Conservation (phyloP, 805 yeast species). For the Lipomyces starkeyi region DNA sequence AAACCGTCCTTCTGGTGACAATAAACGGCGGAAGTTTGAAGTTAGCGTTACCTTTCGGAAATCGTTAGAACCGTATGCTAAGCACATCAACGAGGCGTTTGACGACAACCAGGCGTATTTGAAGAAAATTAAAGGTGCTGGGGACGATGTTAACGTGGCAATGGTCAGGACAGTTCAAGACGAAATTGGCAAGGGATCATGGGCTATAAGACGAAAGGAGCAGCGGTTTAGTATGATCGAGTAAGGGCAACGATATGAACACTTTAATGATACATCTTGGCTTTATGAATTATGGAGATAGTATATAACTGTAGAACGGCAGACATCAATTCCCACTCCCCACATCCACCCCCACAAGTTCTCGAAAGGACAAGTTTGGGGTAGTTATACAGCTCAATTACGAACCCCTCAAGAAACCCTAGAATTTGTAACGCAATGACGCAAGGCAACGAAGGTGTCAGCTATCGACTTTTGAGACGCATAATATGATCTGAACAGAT, state of each 20-base stretch:
- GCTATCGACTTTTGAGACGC: not conserved
- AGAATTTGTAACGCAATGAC: too few relatives aligned
- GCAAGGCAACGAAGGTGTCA: too few relatives aligned
- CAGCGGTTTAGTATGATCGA: not conserved
- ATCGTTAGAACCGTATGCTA: conserved; percentile 20
- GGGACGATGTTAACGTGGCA: not conserved
- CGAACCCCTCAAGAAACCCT: too few relatives aligned
- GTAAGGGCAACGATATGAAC: not conserved
- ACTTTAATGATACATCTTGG: not conserved
- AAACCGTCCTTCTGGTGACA: not conserved
- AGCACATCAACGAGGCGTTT: conserved; percentile 20
- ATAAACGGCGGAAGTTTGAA: conserved; percentile 1
- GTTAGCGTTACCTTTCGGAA: conserved; percentile 13
- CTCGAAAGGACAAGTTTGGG: too few relatives aligned
- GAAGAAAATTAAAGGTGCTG: not conserved
- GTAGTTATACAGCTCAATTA: too few relatives aligned
- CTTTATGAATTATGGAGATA: not conserved
- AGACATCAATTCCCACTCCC: too few relatives aligned
- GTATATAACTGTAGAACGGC: too few relatives aligned
- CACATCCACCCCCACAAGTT: too few relatives aligned
- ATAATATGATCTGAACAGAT: not conserved
- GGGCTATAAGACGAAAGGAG: not conserved
- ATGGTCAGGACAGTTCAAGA: not conserved
- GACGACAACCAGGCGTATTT: not conserved
- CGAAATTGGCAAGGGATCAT: not conserved